Conservation (phyloP, 805 yeast species). For the Torulaspora microellipsoides region DNA sequence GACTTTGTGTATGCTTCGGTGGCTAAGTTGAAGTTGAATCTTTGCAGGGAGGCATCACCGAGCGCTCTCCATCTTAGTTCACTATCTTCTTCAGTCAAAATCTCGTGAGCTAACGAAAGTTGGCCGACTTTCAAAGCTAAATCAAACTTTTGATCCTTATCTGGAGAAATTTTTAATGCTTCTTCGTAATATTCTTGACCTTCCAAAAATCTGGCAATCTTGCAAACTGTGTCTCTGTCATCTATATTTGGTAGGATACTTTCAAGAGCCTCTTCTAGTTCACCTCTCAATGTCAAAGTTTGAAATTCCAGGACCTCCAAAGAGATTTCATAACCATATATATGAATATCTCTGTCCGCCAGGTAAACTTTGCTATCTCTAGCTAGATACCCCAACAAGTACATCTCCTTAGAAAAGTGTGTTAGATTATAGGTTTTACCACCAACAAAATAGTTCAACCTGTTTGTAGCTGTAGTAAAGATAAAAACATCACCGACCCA, state of each 20-base stretch:
- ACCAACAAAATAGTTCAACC: slow-evolving; percentile 92
- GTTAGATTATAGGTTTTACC: slow-evolving; percentile 88
- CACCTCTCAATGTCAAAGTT: slow-evolving; percentile 92
- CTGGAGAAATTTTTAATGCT: slow-evolving; percentile 79
- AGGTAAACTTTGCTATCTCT: slow-evolving; percentile 87
- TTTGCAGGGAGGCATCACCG: slow-evolving; percentile 78
- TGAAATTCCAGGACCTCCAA: slow-evolving; percentile 89
- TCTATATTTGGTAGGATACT: slow-evolving; percentile 55
- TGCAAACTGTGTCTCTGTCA: slow-evolving; percentile 56
- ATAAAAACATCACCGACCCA: slow-evolving; percentile 98
- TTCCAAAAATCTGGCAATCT: slow-evolving; percentile 88
- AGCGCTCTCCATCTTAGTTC: slow-evolving; percentile 84
- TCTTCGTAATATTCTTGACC: slow-evolving; percentile 84
- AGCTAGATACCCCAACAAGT: slow-evolving; percentile 82
- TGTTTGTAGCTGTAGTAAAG: slow-evolving; percentile 79
- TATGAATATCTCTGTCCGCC: slow-evolving; percentile 84
- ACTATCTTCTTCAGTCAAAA: slow-evolving; percentile 49
- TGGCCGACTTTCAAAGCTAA: slow-evolving; percentile 75
- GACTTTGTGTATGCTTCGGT: slow-evolving; percentile 74
- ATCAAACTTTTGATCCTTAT: slow-evolving; percentile 86
- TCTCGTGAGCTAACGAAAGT: slow-evolving; percentile 64
- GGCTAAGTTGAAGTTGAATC: slow-evolving; percentile 80
- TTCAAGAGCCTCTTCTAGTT: slow-evolving; percentile 74
- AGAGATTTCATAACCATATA: slow-evolving; percentile 75
- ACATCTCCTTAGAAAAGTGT: slow-evolving; percentile 86